These are phyloP conservation scores for Kodamaea lidongshanica DNA, from an alignment of 805 yeast genomes.

Conservation along the genomic window DNA sequence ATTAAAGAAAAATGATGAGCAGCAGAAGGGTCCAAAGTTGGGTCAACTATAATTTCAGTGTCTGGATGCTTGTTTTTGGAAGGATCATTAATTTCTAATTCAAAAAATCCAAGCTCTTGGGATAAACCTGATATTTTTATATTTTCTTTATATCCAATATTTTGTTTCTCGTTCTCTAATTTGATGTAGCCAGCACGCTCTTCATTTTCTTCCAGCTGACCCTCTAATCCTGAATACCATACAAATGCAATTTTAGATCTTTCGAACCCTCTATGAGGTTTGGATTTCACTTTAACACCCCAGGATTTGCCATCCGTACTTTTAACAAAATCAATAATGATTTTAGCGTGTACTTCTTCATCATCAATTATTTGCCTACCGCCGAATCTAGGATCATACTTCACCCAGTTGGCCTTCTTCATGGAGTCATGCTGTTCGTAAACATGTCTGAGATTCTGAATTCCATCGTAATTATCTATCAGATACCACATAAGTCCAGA, in stretches of 20 bases:
- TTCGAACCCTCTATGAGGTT: slow-evolving; percentile 47
- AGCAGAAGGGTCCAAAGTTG: slow-evolving; percentile 49
- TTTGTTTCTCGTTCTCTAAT: slow-evolving; percentile 19
- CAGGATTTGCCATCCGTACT: slow-evolving; percentile 65
- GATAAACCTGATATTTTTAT: slow-evolving; percentile 42
- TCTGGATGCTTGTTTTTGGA: slow-evolving; percentile 39
- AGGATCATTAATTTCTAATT: slow-evolving; percentile 51
- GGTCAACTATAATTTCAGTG: slow-evolving; percentile 20
- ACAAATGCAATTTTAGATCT: slow-evolving; percentile 56
- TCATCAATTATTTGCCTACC: slow-evolving; percentile 77
- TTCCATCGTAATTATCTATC: slow-evolving; percentile 48
- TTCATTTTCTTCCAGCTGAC: slow-evolving; percentile 24
- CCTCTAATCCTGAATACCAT: slow-evolving; percentile 75
- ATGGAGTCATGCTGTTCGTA: slow-evolving; percentile 70
- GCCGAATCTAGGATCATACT: slow-evolving; percentile 81
- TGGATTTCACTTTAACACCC: slow-evolving; percentile 70
- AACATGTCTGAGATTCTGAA: slow-evolving; percentile 59
- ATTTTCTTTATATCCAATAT: slow-evolving; percentile 30
- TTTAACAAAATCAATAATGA: slow-evolving; percentile 74
- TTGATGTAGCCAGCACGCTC: slow-evolving; percentile 20
- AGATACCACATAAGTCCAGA: slow-evolving; percentile 89
- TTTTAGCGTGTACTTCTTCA: slow-evolving; percentile 50
- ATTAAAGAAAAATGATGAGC: slow-evolving; percentile 63
- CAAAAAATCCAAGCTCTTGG: slow-evolving; percentile 62
- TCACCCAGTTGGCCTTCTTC: slow-evolving; percentile 76